A percentile compares a stretch with the other conserved stretches of the same genome.
These are phyloP conservation scores for Diaporthe vexans DNA, from an alignment of 2,329 filamentous ascomycete genomes.

Conservation along the genomic window DNA sequence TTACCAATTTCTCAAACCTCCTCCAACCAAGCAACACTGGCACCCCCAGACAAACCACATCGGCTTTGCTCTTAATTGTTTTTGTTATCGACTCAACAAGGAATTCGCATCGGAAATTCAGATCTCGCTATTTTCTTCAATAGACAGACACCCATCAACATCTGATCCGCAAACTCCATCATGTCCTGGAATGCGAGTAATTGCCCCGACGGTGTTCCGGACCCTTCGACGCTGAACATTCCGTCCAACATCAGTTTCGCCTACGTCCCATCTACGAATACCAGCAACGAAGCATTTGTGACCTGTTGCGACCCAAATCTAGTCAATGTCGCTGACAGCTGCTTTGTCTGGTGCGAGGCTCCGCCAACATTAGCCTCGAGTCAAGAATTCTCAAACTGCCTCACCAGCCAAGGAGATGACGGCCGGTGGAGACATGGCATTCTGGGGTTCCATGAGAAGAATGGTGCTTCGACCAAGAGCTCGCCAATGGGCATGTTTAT, in stretches of 20 bases:
- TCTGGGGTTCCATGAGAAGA: background rate
- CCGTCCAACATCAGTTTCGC: slow-evolving; percentile 1
- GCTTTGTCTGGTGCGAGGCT: slow-evolving; percentile 20
- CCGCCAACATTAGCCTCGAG: background rate
- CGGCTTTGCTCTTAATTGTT: no score
- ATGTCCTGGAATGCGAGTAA: background rate
- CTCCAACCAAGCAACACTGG: no score
- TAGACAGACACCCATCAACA: no score
- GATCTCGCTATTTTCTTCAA: no score
- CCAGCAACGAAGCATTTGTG: background rate
- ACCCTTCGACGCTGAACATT: background rate
- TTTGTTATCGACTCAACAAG: no score
- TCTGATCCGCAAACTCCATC: no score
- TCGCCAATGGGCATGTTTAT: background rate
- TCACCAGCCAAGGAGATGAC: background rate
- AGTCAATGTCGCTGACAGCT: background rate
- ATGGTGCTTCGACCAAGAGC: background rate
- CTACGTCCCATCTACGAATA: background rate
- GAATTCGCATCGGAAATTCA: no score
- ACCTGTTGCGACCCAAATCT: slow-evolving; percentile 13
- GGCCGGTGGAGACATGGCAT: background rate
- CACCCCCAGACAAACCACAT: no score
- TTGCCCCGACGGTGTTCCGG: background rate
- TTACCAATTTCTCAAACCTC: no score
- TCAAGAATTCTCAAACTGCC: background rate